Conservation (phyloP, 306 rosid genomes). For the Vigna angularis region DNA sequence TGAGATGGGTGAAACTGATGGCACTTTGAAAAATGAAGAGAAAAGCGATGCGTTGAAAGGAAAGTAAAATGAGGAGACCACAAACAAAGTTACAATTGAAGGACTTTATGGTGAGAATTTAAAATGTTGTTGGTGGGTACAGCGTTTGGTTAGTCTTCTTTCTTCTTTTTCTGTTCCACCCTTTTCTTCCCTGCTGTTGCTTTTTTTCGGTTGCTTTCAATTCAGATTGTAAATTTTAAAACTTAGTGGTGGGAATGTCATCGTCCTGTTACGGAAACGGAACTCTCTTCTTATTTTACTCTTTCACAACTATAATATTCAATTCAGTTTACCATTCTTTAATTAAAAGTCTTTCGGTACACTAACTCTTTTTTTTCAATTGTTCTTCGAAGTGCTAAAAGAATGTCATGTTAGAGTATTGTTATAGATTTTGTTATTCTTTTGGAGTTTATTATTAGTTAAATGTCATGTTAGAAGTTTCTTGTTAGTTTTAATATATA, state of each 20-base stretch:
- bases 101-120: conserved; percentile 42
- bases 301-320: background rate
- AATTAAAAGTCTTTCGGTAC: background rate
- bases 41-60: conserved; percentile 27
- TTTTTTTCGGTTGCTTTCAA: conserved; percentile 48
- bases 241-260: conserved; percentile 52
- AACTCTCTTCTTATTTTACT: background rate
- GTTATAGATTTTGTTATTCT: background rate
- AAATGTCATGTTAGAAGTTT: no score
- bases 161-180: conserved; percentile 33
- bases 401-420: no score
- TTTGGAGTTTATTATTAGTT: no score
- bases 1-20: background rate
- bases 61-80: conserved; percentile 28
- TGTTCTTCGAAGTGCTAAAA: background rate
- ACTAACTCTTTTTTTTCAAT: background rate
- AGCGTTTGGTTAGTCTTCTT: conserved; percentile 30
- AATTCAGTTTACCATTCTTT: background rate
- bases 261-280: background rate
- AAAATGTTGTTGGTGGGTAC: conserved; percentile 53
- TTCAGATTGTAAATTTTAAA: conserved; percentile 44
- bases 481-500: no score
- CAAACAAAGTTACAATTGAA: conserved; percentile 41
- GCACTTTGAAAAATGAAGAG: background rate
- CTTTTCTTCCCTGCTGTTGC: conserved; percentile 41